phyloP scores from a whole-genome alignment of 805 yeast species.

The Yarrowia alimentaria region DNA sequence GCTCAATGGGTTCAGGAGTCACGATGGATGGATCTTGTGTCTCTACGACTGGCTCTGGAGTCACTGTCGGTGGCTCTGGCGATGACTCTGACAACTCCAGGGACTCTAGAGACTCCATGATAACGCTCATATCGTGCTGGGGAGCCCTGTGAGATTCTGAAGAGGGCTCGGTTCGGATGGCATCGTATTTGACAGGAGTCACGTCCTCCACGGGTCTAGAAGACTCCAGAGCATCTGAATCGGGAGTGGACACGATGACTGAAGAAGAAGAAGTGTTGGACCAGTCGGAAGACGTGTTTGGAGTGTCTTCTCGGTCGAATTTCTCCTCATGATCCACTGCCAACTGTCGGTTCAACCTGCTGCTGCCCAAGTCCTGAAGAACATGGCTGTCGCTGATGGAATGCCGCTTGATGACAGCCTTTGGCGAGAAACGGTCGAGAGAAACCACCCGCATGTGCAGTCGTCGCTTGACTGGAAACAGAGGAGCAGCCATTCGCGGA shows the following conservation, averaged over 20 bases:
- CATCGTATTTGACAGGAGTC: no score
- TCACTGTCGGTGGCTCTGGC: neutral
- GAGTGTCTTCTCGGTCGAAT: no score
- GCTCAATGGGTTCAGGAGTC: no score
- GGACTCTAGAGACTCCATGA: conserved; percentile 7
- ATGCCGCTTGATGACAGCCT: conserved; percentile 20
- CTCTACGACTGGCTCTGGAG: no score
- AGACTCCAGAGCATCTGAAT: conserved; percentile 3
- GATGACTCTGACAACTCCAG: neutral
- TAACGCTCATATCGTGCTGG: conserved; percentile 11
- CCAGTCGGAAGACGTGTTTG: no score
- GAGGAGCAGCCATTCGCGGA: neutral
- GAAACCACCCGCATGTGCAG: conserved; percentile 17
- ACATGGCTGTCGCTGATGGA: conserved; percentile 5
- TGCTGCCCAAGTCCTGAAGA: neutral
- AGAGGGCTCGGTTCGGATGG: no score
- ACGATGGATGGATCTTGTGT: no score
- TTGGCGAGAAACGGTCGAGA: conserved; percentile 20
- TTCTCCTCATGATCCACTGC: neutral
- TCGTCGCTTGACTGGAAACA: conserved; percentile 14
- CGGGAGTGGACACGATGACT: conserved; percentile 3
- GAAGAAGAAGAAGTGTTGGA: conserved; percentile 18
- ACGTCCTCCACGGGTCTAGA: conserved; percentile 8
- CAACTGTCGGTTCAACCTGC: conserved; percentile 8
- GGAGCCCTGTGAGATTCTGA: neutral